Evolutionary conservation across 2,329 filamentous ascomycete species (phyloP).

Genomic region (Tolypocladium sp.): DNA sequence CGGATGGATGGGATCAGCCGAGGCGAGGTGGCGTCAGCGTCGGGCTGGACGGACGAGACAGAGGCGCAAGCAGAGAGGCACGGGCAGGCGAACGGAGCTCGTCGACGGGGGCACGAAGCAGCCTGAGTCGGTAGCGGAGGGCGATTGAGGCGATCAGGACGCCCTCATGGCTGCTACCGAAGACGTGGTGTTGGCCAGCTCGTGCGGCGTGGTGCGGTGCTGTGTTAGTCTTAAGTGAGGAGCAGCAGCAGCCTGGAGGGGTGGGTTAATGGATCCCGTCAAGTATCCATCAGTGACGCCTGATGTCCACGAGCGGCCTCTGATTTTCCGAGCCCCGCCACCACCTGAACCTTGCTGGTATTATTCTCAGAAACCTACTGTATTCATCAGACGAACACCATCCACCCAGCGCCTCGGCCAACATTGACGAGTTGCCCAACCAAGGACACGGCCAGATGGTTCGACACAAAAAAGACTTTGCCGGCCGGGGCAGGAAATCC

Average conservation of each 20-base stretch:
- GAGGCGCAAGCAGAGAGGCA: background rate
- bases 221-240: background rate
- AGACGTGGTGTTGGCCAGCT: background rate
- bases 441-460: slow-evolving; percentile 53
- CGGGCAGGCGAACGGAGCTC: background rate
- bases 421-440: background rate
- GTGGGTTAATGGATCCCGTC: background rate
- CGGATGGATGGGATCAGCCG: background rate
- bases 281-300: background rate
- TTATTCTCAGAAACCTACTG: too few relatives aligned
- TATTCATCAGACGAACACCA: background rate
- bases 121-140: background rate
- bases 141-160: background rate
- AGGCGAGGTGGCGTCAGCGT: background rate
- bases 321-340: background rate
- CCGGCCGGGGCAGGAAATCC: slow-evolving; percentile 66
- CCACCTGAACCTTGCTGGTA: background rate
- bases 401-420: background rate
- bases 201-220: background rate
- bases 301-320: background rate
- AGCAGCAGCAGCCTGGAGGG: background rate
- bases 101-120: background rate
- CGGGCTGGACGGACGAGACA: background rate
- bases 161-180: slow-evolving; percentile 4
- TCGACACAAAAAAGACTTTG: slow-evolving; percentile 85